Evolutionary conservation across 352 stramenopile species (phyloP).

Genomic region (Globisporangium takayamanum): DNA sequence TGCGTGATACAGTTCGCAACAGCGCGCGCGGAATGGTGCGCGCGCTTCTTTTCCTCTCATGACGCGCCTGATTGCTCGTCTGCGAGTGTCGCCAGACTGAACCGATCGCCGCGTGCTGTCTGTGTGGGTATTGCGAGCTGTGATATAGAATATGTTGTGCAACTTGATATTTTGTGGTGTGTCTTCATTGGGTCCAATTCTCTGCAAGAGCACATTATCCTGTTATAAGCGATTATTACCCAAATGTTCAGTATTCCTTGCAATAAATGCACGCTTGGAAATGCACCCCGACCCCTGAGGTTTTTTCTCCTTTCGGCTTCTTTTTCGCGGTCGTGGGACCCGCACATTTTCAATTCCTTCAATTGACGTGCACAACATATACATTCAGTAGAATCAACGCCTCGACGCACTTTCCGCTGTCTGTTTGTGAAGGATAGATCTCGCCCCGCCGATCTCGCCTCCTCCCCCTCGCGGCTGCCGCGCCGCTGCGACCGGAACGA

Average conservation of each 20-base stretch:
- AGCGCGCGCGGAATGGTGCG: conserved; percentile 1
- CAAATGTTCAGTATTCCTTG: too few relatives aligned
- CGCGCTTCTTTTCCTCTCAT: neutral
- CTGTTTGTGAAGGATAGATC: neutral
- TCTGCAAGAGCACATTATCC: too few relatives aligned
- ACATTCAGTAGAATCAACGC: neutral
- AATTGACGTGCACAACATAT: too few relatives aligned
- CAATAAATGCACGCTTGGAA: too few relatives aligned
- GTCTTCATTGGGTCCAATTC: too few relatives aligned
- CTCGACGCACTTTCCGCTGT: neutral
- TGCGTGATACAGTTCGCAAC: neutral
- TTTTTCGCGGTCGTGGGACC: neutral
- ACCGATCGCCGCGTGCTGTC: neutral
- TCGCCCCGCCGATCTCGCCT: neutral
- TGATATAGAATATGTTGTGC: neutral
- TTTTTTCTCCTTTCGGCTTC: conserved; percentile 3
- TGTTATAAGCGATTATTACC: too few relatives aligned
- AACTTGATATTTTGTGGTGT: neutral
- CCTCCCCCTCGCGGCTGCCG: neutral
- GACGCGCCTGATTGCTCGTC: neutral
- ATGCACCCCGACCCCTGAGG: neutral
- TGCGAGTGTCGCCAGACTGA: conserved; percentile 5
- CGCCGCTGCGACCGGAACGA: neutral
- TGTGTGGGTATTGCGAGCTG: too few relatives aligned
- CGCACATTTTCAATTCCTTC: too few relatives aligned